Evolutionary conservation across 331 rosid genomes (phyloP), one percentile per base, ranked within the genome.

Genomic region (Rhamnella rubrinervis): DNA sequence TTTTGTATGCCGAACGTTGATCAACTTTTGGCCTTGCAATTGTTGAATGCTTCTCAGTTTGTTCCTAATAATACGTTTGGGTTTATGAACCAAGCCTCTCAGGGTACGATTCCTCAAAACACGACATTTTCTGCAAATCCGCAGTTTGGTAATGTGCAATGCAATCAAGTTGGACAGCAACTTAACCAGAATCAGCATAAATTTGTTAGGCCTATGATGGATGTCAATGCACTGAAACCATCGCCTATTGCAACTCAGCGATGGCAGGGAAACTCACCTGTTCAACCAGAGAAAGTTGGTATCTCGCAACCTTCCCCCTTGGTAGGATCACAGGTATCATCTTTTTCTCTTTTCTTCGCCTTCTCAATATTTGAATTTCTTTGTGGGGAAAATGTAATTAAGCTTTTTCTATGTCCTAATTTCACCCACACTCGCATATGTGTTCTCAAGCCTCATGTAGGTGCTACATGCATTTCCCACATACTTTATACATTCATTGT

Each of bases 11-110:
- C 83, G 70, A 88, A 84, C 67, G 82, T 81, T 88, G 87, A 85
- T 59, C 98, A 85, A 41, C 83, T 79, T 67, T 61, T 85, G 75
- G 85, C 83, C 47, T 79, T 80, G 80, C 96, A 85, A 77, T 38
- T 77, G 77, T 49, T 76, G 58, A 84, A 84, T 75, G 66, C 82
- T 76, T 63, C 89, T 66, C 98, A 88, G 63, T 80, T 40, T 73
- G 67, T n/a, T 62, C 86, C 85, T 37, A 72, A 70, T 7, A 78
- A 79, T 66, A 62, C 78, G 65, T 70, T 72, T 63, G 82, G 87
- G 71, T 88, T 77, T 75, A 78, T 75, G 31, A 83, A 78, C 81
- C 96, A 85, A 81, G 73, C 75, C 60, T 62, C 84, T 61, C 87
- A 68, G 75, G 66, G 79, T 1, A 71, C 71, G 70, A 65, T 79